These are phyloP conservation scores for Jasminum sambac DNA, from an alignment of 257 asterid species.

Conservation along the genomic window DNA sequence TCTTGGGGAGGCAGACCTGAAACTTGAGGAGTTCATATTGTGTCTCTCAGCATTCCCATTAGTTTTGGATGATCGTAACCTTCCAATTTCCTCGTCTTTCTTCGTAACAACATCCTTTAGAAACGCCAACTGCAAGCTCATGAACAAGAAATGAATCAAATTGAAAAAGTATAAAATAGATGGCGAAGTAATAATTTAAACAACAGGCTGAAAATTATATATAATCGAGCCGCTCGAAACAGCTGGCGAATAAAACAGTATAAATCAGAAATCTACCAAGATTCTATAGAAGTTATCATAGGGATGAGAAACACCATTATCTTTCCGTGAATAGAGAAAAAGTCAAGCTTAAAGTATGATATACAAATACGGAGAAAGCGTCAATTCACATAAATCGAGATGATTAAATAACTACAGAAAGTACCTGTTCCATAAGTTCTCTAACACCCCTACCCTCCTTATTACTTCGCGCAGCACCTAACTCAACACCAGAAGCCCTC, in stretches of 20 bases:
- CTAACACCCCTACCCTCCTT: conserved; percentile 86
- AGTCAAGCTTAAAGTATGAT: conserved; percentile 5
- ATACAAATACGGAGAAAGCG: background rate
- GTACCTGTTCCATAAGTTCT: conserved; percentile 97
- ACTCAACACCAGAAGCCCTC: conserved; percentile 96
- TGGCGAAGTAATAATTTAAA: background rate
- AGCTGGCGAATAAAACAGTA: background rate
- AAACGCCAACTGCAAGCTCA: conserved; percentile 59
- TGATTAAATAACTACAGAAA: conserved; percentile 4
- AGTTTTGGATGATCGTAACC: conserved; percentile 46
- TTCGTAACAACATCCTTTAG: conserved; percentile 63
- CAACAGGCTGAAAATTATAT: background rate
- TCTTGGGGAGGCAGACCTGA: conserved; percentile 67
- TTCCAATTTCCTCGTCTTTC: conserved; percentile 80
- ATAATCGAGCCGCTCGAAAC: background rate
- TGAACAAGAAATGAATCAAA: background rate
- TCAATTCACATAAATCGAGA: background rate
- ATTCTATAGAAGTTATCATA: background rate
- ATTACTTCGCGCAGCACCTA: conserved; percentile 90
- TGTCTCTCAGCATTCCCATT: conserved; percentile 50
- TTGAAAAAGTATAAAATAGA: background rate
- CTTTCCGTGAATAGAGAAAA: conserved; percentile 1
- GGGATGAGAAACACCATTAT: background rate
- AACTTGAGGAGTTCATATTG: conserved; percentile 38
- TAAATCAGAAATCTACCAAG: background rate